Percentiles rank a stretch among this genome's conserved stretches.
Evolutionary conservation across 2,329 filamentous ascomycete species (phyloP).

Genomic region (Microcera coccophila): DNA sequence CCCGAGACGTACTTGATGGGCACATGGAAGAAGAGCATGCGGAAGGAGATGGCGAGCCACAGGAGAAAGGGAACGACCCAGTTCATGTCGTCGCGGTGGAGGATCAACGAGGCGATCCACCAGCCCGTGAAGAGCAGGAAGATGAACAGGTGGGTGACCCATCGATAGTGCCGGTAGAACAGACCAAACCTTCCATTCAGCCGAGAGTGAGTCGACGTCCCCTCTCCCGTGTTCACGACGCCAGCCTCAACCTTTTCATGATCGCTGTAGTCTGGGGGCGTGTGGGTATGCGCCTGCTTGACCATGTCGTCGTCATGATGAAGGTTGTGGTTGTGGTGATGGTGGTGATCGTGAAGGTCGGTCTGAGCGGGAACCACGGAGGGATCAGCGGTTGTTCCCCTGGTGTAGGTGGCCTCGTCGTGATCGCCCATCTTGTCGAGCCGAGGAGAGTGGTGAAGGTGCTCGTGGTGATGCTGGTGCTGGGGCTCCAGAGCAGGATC

Average conservation of each 20-base stretch:
- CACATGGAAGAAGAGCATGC: conserved; percentile 70
- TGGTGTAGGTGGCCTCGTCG: conserved; percentile 46
- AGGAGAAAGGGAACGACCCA: conserved; percentile 84
- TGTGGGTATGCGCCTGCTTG: conserved; percentile 12
- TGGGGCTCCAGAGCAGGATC: conserved; percentile 31
- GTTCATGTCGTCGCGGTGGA: conserved; percentile 68
- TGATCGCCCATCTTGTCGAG: conserved; percentile 31
- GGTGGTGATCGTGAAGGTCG: conserved; percentile 27
- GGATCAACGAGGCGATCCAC: conserved; percentile 72
- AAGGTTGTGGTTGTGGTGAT: neutral
- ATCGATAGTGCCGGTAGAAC: conserved; percentile 44
- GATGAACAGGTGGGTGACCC: conserved; percentile 45
- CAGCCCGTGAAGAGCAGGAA: conserved; percentile 52
- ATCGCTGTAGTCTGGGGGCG: conserved; percentile 38
- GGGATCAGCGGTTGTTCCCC: conserved; percentile 37
- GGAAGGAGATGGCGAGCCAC: conserved; percentile 69
- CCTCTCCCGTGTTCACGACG: conserved; percentile 29
- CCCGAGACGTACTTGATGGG: conserved; percentile 62
- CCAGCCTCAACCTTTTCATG: conserved; percentile 36
- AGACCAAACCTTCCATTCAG: conserved; percentile 24
- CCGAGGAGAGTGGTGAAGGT: conserved; percentile 40
- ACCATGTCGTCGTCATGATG: neutral
- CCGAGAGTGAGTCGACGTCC: conserved; percentile 15
- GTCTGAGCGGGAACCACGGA: conserved; percentile 32
- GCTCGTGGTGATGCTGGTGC: conserved; percentile 43